These are phyloP conservation scores for Trichoderma sp. DNA, from an alignment of 2,329 filamentous ascomycete species.

Conservation along the genomic window DNA sequence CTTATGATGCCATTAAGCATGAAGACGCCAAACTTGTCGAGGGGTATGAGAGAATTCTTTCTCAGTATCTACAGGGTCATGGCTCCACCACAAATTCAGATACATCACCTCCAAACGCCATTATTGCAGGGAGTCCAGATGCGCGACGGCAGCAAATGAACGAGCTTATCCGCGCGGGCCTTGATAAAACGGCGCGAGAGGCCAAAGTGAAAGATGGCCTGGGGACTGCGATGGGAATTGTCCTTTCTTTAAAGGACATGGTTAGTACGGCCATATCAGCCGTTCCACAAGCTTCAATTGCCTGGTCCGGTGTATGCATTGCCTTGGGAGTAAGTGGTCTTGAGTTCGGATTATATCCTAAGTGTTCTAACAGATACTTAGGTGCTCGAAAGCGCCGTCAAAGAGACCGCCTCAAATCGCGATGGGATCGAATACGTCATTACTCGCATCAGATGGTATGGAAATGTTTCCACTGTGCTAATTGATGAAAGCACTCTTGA, in stretches of 20 bases:
- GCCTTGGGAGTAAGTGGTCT: constrained; percentile 30
- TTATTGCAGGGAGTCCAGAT: background rate
- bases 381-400: background rate
- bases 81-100: background rate
- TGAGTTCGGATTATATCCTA: background rate
- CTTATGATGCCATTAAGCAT: constrained; percentile 23
- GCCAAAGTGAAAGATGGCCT: constrained; percentile 28
- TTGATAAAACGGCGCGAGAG: constrained; percentile 28
- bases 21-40: constrained; percentile 21
- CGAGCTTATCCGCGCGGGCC: constrained; percentile 29
- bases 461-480: constrained; percentile 30
- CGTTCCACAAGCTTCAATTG: constrained; percentile 35
- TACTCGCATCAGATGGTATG: constrained; percentile 41
- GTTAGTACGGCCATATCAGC: constrained; percentile 29
- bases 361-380: background rate
- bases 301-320: constrained; percentile 38
- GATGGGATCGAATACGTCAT: constrained; percentile 36
- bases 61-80: constrained; percentile 9
- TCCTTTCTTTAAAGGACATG: constrained; percentile 28
- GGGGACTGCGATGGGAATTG: constrained; percentile 24
- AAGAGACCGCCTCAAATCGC: constrained; percentile 26
- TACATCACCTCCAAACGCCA: background rate
- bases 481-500: constrained; percentile 24
- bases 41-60: constrained; percentile 26
- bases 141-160: constrained; percentile 30